Evolutionary conservation across 2,329 filamentous ascomycete genomes (phyloP), one percentile per base, ranked within the genome.

Genomic region (Colletotrichum falcatum): DNA sequence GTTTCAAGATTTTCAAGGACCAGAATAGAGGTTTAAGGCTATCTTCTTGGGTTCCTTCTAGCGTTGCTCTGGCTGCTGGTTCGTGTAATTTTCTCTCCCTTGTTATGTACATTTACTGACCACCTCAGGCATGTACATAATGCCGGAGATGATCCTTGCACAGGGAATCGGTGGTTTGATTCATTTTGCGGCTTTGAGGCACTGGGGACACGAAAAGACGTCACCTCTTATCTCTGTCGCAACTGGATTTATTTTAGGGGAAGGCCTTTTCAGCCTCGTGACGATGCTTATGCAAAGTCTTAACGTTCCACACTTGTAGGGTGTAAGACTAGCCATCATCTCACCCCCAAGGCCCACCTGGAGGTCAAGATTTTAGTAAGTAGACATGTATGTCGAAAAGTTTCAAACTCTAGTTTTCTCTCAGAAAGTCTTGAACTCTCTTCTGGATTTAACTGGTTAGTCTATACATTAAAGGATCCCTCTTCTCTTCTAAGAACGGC

Each of bases 61-160:
- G 44, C 33, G 44, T 61, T 39, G 59, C 59, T 23, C 44, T 61
- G 20, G 59, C 59, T 61, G 59, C 44, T 28, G 59, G 59, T 61
- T 37, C 11, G 59, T 51, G 16, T 9, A 5, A 11, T 16, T 16
- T 4, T 20, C 12, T 1, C 18, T 28, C 9, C 2, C 18, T n/a
- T n/a, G n/a, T 7, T 20, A 20, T 8, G 18, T 6, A 35, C 11
- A 23, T 3, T 33, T 11, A 33, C 26, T 46, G 9, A 46, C 18
- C 5, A 35, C 18, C 5, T 11, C 16, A 37, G 30, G 59, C 33
- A 51, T 49, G 59, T 61, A 61, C n/a, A 51, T 51, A 1, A 51
- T 51, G 46, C 59, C 44, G 3, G 44, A 61, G 11, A 49, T 61
- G 44, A 28, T 49, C 20, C 26, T 61, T 16, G 59, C 59, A 0